Conservation (phyloP, 2,329 filamentous ascomycete species). For the Apiospora rasikravindrae region DNA sequence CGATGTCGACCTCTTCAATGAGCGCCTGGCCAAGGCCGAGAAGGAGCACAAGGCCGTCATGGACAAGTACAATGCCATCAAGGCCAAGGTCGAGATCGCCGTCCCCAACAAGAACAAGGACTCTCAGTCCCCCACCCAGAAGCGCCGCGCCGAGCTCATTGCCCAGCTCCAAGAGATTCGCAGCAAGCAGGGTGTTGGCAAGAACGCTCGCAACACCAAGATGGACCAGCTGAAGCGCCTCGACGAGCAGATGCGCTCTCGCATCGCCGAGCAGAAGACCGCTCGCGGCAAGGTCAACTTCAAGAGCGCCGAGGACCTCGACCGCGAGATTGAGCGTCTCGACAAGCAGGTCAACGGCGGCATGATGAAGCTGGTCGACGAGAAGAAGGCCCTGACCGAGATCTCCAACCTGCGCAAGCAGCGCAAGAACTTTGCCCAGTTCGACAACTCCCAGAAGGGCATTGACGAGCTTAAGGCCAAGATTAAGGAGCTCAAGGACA, state of each 20-base stretch:
- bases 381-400: constrained; percentile 90
- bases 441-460: constrained; percentile 84
- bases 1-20: constrained; percentile 84
- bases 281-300: constrained; percentile 80
- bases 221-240: constrained; percentile 92
- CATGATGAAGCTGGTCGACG: constrained; percentile 93
- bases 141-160: constrained; percentile 86
- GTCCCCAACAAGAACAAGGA: constrained; percentile 72
- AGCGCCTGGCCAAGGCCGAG: constrained; percentile 78
- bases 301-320: constrained; percentile 88
- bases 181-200: constrained; percentile 85
- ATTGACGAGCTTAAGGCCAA: constrained; percentile 88
- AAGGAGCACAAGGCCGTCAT: constrained; percentile 83
- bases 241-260: constrained; percentile 85
- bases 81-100: constrained; percentile 85
- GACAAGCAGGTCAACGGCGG: constrained; percentile 88
- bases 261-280: constrained; percentile 85
- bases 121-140: constrained; percentile 78
- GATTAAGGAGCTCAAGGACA: constrained; percentile 87
- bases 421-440: constrained; percentile 86
- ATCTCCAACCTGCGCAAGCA: constrained; percentile 84
- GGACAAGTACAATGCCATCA: constrained; percentile 80
- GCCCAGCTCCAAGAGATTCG: constrained; percentile 83
- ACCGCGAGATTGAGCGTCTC: constrained; percentile 78
- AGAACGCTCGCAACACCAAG: constrained; percentile 77